These are phyloP conservation scores for Claviceps sp. DNA, from an alignment of 2,329 filamentous ascomycete species.

Conservation along the genomic window DNA sequence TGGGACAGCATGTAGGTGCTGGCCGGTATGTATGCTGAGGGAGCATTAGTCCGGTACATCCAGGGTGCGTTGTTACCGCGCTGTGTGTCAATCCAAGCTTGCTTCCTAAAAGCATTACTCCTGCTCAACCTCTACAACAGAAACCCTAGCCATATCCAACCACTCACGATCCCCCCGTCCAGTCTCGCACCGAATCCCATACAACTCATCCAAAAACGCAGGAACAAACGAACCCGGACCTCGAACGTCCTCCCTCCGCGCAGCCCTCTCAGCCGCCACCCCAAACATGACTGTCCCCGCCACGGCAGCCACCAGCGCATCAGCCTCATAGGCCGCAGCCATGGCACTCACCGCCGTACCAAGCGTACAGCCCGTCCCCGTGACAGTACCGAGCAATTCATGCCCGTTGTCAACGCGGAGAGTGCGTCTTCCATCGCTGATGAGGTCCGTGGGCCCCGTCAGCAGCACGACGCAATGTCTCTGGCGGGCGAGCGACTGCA, in stretches of 20 bases:
- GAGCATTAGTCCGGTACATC: no score
- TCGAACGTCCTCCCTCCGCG: constrained; percentile 48
- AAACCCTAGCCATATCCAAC: constrained; percentile 37
- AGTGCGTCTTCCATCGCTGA: constrained; percentile 60
- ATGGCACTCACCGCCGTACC: constrained; percentile 71
- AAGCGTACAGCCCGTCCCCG: constrained; percentile 73
- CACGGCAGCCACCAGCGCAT: constrained; percentile 59
- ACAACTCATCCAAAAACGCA: constrained; percentile 64
- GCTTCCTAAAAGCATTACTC: not conserved
- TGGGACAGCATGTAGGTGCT: no score
- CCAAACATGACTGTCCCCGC: constrained; percentile 68
- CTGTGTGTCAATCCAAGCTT: not conserved
- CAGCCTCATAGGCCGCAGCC: constrained; percentile 46
- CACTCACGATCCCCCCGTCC: constrained; percentile 33
- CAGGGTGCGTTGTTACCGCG: no score
- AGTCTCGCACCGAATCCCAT: constrained; percentile 34
- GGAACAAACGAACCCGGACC: constrained; percentile 83
- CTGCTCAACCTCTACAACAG: constrained; percentile 19
- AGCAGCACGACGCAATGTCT: constrained; percentile 67
- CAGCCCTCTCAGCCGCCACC: constrained; percentile 54
- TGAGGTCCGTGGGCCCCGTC: constrained; percentile 65
- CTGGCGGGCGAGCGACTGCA: constrained; percentile 50
- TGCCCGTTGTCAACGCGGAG: constrained; percentile 67
- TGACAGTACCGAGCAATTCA: constrained; percentile 53
- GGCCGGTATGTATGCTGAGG: no score